Evolutionary conservation across 805 yeast genomes (phyloP), one percentile per base, ranked within the genome.

Genomic region (Spathaspora hagerdaliae): DNA sequence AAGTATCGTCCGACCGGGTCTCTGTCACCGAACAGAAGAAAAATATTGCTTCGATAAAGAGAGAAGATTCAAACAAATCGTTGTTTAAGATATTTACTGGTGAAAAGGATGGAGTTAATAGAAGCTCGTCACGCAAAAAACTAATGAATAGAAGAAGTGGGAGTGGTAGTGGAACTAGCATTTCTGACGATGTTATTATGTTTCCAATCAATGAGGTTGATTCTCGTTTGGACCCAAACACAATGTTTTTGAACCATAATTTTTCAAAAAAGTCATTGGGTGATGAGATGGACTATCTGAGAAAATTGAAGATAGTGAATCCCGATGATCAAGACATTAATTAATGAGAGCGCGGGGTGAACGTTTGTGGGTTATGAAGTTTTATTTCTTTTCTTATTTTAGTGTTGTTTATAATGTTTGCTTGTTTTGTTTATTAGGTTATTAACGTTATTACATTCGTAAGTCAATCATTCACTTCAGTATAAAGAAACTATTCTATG

Each of bases 11-110:
- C 13, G 73, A 66, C 39, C 69, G 64, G 12, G 41, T 52, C 26
- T 59, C 63, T 2, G 37, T 56, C 13, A 49, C 49, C 35, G 53
- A 57, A 29, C 61, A 59, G 36, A 58, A 58, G 11, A 32, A 37
- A 31, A 19, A 13, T 27, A 32, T 43, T 15, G 50, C 9, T 32
- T 48, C 40, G 15, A 50, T 68, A 29, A 67, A 64, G 45, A 51
- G 75, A 27, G 61, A 69, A 45, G 60, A 58, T 47, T 66, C 72
- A 7, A 55, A 57, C 49, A 69, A 69, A 45, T 64, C 71, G 7
- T 56, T 71, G 15, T 57, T 64, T 38, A 52, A 63, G 24, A 42
- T 66, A 42, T 57, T 62, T 51, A 53, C 51, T 29, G 13, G 51
- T 46, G 42, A 45, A 14, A 49, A 51, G 8, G 50, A 44, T 5